Evolutionary conservation across 805 yeast genomes (phyloP), one percentile per base, ranked within the genome.

Genomic region (Ogataea corticis): DNA sequence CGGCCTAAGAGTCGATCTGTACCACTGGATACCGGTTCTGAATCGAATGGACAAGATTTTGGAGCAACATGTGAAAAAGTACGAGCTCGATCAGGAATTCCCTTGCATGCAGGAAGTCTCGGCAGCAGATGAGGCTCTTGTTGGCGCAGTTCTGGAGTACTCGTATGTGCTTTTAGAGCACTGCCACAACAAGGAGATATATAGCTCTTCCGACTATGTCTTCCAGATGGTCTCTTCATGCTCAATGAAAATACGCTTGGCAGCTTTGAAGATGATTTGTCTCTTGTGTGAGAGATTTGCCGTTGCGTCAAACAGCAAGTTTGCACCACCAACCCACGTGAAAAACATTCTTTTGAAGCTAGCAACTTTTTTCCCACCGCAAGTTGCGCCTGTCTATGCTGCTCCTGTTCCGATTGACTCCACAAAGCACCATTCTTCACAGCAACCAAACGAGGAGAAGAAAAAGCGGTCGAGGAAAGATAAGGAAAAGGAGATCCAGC

Each of bases 21-120:
- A 75, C 49, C 83, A 82, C 48, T 91, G 96, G 94, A 77, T 87
- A 23, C 76, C 84, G 0, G 80, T 87, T 1, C 69, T 92, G 55
- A 85, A 89, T 62, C 72, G 83, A 55, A 80, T 91, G 58, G 97
- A 91, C 60, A 74, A 70, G 11, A 73, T 87, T 6, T 67, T 87
- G 42, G 85, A 81, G 41, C 55, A 57, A 3, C 68, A 76, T 17
- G 75, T 85, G 13, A 66, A 66, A 7, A 79, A 79, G 49, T 85
- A 87, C 56, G 70, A 67, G 28, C 63, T 82, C 42, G 73, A 69
- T 29, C 70, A 71, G 12, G 75, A 74, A 15, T 56, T 65, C 42
- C 75, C 80, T 3, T 72, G 65, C 35, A 72, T 87, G 15, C 66
- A 65, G 21, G 69, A 68, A 13, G 70, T 87, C 45, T 57, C 66